These are phyloP conservation scores for Myotisia sp. DNA, from an alignment of 2,329 filamentous ascomycete species.

Conservation along the genomic window DNA sequence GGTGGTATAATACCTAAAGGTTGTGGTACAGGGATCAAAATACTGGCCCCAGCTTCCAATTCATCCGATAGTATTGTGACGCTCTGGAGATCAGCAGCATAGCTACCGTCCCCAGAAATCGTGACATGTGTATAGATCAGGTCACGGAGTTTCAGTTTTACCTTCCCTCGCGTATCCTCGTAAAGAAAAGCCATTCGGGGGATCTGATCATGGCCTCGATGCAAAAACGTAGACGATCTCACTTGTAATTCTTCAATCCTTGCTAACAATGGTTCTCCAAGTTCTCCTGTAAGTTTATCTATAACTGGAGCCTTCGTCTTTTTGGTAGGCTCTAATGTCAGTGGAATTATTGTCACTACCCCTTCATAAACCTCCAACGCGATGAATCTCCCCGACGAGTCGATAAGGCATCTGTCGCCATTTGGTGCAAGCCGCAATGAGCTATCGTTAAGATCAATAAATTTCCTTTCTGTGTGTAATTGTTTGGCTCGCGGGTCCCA, in stretches of 20 bases:
- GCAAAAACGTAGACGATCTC: conserved; percentile 50
- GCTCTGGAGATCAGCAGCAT: conserved; percentile 40
- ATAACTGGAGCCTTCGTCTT: conserved; percentile 30
- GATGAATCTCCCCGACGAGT: conserved; percentile 59
- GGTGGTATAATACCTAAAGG: conserved; percentile 36
- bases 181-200: conserved; percentile 52
- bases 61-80: conserved; percentile 38
- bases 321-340: conserved; percentile 27
- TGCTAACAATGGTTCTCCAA: conserved; percentile 48
- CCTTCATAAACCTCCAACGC: conserved; percentile 56
- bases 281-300: conserved; percentile 29
- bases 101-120: conserved; percentile 29
- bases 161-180: conserved; percentile 45
- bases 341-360: conserved; percentile 49
- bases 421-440: conserved; percentile 61
- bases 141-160: conserved; percentile 42
- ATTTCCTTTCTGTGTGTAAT: conserved; percentile 43
- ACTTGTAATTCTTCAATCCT: conserved; percentile 54
- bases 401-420: conserved; percentile 67
- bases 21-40: conserved; percentile 46
- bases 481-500: conserved; percentile 53
- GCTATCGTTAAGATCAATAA: conserved; percentile 47
- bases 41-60: conserved; percentile 45
- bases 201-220: conserved; percentile 37
- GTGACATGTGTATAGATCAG: conserved; percentile 38